Conservation (phyloP, 805 yeast genomes). For the Yamadazyma takamatsuzukensis region DNA sequence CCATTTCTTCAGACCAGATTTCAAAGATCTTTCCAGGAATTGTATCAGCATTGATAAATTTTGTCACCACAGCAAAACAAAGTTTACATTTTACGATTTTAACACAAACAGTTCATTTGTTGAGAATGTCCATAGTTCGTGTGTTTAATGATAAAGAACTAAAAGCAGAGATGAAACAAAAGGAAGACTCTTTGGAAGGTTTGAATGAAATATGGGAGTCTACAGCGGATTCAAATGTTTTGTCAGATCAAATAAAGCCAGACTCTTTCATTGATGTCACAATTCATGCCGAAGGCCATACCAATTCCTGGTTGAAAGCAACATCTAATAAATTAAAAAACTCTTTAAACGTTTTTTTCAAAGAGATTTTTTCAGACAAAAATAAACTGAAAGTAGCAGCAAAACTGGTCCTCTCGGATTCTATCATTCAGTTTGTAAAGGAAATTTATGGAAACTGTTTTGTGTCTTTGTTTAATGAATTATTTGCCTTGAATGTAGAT, state of each 20-base stretch:
- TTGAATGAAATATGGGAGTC: conserved; percentile 13
- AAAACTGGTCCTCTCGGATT: conserved; percentile 19
- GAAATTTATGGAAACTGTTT: conserved; percentile 23
- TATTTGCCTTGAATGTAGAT: conserved; percentile 29
- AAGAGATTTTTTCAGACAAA: conserved; percentile 20
- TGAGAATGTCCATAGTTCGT: conserved; percentile 18
- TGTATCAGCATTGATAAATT: conserved; percentile 29
- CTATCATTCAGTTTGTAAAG: conserved; percentile 20
- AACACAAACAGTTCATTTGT: conserved; percentile 17
- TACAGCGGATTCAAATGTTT: conserved; percentile 1
- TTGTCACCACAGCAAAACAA: conserved; percentile 16
- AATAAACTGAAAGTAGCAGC: conserved; percentile 18
- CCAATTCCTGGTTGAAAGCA: conserved; percentile 33
- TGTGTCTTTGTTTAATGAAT: conserved; percentile 27
- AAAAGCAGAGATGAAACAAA: neutral
- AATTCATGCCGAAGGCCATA: conserved; percentile 3
- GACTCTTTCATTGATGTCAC: no score
- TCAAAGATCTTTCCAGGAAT: conserved; percentile 41
- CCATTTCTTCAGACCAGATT: conserved; percentile 27
- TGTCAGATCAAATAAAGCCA: neutral
- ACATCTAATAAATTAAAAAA: conserved; percentile 36
- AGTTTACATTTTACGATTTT: conserved; percentile 22
- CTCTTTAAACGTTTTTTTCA: conserved; percentile 29
- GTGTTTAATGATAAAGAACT: conserved; percentile 28
- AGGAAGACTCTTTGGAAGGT: conserved; percentile 6